Evolutionary conservation across 106 monocot genomes (phyloP), one percentile per base, ranked within the genome.

Genomic region (Triglochin maritima): DNA sequence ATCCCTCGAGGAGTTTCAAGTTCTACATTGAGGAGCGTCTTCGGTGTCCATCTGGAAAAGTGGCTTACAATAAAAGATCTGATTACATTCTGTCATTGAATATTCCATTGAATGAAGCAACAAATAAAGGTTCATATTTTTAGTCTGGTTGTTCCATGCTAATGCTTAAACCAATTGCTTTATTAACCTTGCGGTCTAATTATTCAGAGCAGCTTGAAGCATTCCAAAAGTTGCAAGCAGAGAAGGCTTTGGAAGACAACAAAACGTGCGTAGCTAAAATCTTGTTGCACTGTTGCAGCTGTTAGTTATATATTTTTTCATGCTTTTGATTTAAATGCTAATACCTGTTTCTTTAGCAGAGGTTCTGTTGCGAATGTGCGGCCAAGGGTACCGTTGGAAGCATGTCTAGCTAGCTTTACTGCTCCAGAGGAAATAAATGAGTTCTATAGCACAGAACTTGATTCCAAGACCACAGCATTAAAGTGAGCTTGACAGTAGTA

Each of bases 51-150:
- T 96, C 95, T 62, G 95, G 95, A 72, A 96, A 84, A 71, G 91
- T 96, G 71, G 69, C 95, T 57, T 96, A 96, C 70, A 96, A 96
- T 64, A 90, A 75, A 78, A 83, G 95, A 77, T 50, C 72, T 10
- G 95, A 96, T 49, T 88, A 84, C 78, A 96, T 91, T 44, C 85
- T 96, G 67, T 91, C 95, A 9, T 77, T 96, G 74, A 87, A 77
- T 74, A 96, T 96, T 69, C 95, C 95, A 41, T 60, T 96, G 29
- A 62, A 77, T 75, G 79, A 81, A 70, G 85, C 95, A 66, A 77
- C 71, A 10, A 88, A 96, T 62, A 96, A 81, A 84, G 90, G 94
- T 94, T 75, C 16, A 9, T 45, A 4, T 68, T 60, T 6, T 17
- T 72, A 44, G 17, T 7, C 43, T 7, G n/a, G 5, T 15, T 49